Base-by-base conservation (phyloP, 495 filamentous ascomycete genomes). In the Penicillium steckii region DNA sequence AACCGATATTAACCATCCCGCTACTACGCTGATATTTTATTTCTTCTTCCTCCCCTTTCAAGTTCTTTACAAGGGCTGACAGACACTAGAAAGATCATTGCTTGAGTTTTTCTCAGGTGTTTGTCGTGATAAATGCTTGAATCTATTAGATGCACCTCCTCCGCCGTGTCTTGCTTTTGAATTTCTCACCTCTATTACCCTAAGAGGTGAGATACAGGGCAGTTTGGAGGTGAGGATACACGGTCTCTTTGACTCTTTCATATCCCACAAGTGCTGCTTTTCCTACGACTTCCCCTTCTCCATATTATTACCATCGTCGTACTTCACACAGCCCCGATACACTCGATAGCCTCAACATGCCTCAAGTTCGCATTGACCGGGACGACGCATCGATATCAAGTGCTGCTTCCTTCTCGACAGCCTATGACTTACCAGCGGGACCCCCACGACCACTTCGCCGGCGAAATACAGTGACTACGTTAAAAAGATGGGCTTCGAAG, bases 401-500 rank as follows among this genome's bases (percentile, higher is more conserved):
- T 23, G 38, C 12, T 1, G 18, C 19, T 3, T 56, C 61, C 8
- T 53, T 52, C 46, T 59, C 57, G 1, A 59, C 57, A 8, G 38
- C 9, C 29, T 35, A n/a, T 50, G 37, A 53, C 13, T 61, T 37
- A 7, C 30, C 12, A 33, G 30, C 51, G 29, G 21, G 13, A 38
- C 44, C 44, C 3, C 30, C 22, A 18, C 40, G 5, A 1, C 47
- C 23, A 10, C 51, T 62, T n/a, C 48, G 50, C 27, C 59, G 59
- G 9, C 22, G 32, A 26, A 59, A 46, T 10, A 62, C 59, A 37
- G 52, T 59, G 7, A 41, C 44, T 8, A 45, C 48, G 17, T 46
- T 67, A 3, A 57, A 59, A 2, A 44, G 56, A 52, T 57, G 46
- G 43, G 61, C 61, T 0, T 64, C 64, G 3, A 53, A 61, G 24